These are phyloP conservation scores for Eucommia ulmoides DNA, from an alignment of 257 asterid genomes.

Conservation along the genomic window DNA sequence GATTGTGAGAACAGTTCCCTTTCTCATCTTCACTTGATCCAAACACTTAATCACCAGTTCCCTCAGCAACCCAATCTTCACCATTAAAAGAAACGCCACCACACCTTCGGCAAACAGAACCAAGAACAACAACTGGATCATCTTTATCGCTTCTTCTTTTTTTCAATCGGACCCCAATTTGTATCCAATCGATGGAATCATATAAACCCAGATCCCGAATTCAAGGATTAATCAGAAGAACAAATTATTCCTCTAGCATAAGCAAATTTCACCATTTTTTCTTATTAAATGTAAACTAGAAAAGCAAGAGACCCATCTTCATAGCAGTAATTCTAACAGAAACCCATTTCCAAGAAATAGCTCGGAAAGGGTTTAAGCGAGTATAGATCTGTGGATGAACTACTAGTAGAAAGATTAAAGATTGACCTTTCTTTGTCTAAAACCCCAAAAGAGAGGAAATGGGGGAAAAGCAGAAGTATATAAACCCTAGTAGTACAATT, in stretches of 20 bases:
- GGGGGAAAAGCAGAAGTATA: not conserved
- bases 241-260: slow-evolving; percentile 3
- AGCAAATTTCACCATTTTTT: not conserved
- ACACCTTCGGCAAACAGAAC: slow-evolving; percentile 68
- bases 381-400: not conserved
- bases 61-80: slow-evolving; percentile 85
- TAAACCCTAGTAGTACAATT: not conserved
- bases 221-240: not conserved
- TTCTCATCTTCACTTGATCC: slow-evolving; percentile 85
- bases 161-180: slow-evolving; percentile 4
- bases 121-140: slow-evolving; percentile 79
- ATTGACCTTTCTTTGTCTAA: not conserved
- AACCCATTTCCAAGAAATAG: not conserved
- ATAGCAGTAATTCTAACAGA: not conserved
- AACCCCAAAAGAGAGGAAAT: slow-evolving; percentile 9
- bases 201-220: not conserved
- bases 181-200: not conserved
- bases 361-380: too few species aligned
- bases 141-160: slow-evolving; percentile 14
- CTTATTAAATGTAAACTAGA: not conserved
- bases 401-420: not conserved
- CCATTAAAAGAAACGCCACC: slow-evolving; percentile 72
- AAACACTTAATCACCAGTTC: slow-evolving; percentile 74
- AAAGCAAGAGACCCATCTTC: not conserved
- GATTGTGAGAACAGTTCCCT: slow-evolving; percentile 73